Conservation (phyloP, 176 grass and related monocot genomes). For the Triticum turgidum region DNA sequence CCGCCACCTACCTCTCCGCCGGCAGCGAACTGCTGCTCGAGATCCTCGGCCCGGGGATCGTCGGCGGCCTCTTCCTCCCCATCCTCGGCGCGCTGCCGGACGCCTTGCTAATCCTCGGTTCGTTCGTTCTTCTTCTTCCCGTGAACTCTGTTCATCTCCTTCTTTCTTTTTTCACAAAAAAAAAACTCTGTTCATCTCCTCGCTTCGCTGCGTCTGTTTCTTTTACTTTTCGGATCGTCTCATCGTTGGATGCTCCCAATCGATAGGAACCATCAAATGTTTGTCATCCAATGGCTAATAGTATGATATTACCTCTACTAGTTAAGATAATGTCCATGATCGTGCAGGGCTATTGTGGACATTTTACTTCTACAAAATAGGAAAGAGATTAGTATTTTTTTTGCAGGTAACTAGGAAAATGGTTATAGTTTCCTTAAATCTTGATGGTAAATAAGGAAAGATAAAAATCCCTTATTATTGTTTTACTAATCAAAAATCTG, state of each 20-base stretch:
- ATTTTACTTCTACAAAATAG: not conserved
- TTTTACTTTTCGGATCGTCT: not conserved
- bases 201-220: not conserved
- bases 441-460: not conserved
- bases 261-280: no score
- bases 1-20: constrained; percentile 78
- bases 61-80: constrained; percentile 86
- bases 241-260: not conserved
- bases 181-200: not conserved
- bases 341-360: not conserved
- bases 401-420: not conserved
- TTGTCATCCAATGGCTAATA: not conserved
- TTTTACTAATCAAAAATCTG: no score
- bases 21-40: constrained; percentile 89
- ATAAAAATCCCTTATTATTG: not conserved
- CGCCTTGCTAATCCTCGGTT: constrained; percentile 84
- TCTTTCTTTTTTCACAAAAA: no score
- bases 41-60: constrained; percentile 88
- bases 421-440: not conserved
- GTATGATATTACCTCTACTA: not conserved
- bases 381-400: not conserved
- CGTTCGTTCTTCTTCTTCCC: not conserved
- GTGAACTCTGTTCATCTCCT: no score
- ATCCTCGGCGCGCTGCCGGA: constrained; percentile 87
- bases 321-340: not conserved